Conservation (phyloP, 179 eudicot genomes). For the Spergularia azorica region DNA sequence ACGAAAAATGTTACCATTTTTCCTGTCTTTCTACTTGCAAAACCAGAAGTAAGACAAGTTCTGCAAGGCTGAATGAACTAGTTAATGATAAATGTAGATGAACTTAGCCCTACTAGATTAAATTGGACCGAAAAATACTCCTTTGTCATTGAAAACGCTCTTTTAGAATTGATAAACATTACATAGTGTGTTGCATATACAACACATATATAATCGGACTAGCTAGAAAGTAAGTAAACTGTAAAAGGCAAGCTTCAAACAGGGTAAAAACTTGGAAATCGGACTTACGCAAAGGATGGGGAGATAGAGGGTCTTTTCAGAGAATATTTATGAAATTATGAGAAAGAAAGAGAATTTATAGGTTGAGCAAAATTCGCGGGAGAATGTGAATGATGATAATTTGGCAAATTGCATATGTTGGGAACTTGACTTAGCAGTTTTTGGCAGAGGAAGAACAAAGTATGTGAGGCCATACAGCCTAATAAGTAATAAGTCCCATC, state of each 20-base stretch:
- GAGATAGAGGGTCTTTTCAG: constrained; percentile 15
- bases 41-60: too few species aligned
- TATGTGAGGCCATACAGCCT: background rate
- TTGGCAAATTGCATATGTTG: background rate
- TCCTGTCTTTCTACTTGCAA: too few species aligned
- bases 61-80: too few species aligned
- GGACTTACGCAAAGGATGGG: background rate
- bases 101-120: too few species aligned
- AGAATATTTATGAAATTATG: background rate
- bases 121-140: too few species aligned
- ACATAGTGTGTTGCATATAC: background rate
- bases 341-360: background rate
- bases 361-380: constrained; percentile 5
- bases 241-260: background rate
- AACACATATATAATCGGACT: background rate
- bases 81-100: too few species aligned
- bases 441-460: too few species aligned
- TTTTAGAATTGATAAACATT: too few species aligned
- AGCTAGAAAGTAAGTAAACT: background rate
- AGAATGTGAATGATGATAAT: constrained; percentile 15
- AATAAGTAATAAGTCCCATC: background rate
- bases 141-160: too few species aligned
- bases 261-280: background rate
- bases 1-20: too few species aligned
- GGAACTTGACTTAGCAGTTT: constrained; percentile 14